These are phyloP conservation scores for Dipodascopsis uninucleata DNA, from an alignment of 805 yeast species.

Conservation along the genomic window DNA sequence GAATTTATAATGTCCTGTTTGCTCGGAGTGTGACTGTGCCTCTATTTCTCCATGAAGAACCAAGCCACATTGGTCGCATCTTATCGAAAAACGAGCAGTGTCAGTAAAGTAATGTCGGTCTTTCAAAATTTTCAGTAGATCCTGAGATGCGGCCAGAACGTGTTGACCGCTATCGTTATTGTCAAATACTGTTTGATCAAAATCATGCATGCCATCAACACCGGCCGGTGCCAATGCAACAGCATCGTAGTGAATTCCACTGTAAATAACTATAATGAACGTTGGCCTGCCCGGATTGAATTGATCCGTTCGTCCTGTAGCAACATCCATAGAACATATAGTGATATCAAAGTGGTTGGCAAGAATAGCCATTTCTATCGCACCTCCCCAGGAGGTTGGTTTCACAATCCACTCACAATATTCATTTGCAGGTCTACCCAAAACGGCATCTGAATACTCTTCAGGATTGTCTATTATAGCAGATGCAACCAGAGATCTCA, in stretches of 20 bases:
- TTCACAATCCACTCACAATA: slow-evolving; percentile 61
- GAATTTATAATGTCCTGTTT: slow-evolving; percentile 57
- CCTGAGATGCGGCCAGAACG: slow-evolving; percentile 40
- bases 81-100: slow-evolving; percentile 53
- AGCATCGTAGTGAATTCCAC: slow-evolving; percentile 73
- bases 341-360: slow-evolving; percentile 50
- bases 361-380: slow-evolving; percentile 65
- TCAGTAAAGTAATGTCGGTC: slow-evolving; percentile 59
- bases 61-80: slow-evolving; percentile 54
- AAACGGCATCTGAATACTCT: slow-evolving; percentile 52
- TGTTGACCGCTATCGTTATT: slow-evolving; percentile 35
- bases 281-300: slow-evolving; percentile 47
- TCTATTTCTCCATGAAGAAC: slow-evolving; percentile 59
- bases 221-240: slow-evolving; percentile 43
- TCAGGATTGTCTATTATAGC: slow-evolving; percentile 44
- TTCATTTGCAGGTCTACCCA: slow-evolving; percentile 49
- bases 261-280: slow-evolving; percentile 56
- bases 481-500: slow-evolving; percentile 52
- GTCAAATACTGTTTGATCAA: slow-evolving; percentile 46
- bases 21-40: slow-evolving; percentile 60
- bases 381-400: slow-evolving; percentile 77
- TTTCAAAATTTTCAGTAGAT: slow-evolving; percentile 47
- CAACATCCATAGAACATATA: slow-evolving; percentile 62
- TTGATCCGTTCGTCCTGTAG: slow-evolving; percentile 53
- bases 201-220: slow-evolving; percentile 31